Conservation (phyloP, 179 eudicot genomes). For the Vitellaria paradoxa region DNA sequence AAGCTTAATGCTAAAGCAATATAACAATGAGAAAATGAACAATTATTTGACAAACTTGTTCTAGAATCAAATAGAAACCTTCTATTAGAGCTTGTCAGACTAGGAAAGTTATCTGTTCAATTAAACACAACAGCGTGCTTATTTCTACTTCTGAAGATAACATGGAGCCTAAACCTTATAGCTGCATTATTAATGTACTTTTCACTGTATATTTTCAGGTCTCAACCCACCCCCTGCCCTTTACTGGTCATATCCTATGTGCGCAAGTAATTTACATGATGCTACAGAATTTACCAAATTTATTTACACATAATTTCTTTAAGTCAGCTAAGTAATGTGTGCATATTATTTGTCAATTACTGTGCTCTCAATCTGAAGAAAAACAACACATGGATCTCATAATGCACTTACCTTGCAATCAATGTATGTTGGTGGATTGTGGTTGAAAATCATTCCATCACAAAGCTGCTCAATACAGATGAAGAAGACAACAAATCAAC, state of each 20-base stretch:
- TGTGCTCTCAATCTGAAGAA: constrained; percentile 9
- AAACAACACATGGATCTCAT: neutral
- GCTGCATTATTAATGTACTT: too few relatives aligned
- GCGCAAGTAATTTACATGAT: neutral
- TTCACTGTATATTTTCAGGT: neutral
- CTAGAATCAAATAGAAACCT: too few relatives aligned
- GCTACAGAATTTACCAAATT: neutral
- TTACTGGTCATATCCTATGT: neutral
- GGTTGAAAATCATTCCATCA: constrained; percentile 88
- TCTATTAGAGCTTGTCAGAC: too few relatives aligned
- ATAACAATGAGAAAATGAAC: too few relatives aligned
- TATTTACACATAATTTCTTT: neutral
- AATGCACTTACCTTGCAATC: constrained; percentile 62
- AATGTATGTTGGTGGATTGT: constrained; percentile 70
- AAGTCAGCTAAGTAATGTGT: neutral
- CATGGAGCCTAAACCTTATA: too few relatives aligned
- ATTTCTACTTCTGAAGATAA: too few relatives aligned
- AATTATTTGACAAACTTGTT: too few relatives aligned
- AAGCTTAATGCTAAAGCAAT: too few relatives aligned
- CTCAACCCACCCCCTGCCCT: neutral
- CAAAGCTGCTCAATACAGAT: constrained; percentile 64
- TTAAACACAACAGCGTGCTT: too few relatives aligned
- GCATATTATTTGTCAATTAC: neutral
- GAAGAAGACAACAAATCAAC: constrained; percentile 14
- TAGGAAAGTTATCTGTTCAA: too few relatives aligned